These are phyloP conservation scores for Lunasporangiospora selenospora DNA, from an alignment of 192 early-diverging fungal species.

Conservation along the genomic window DNA sequence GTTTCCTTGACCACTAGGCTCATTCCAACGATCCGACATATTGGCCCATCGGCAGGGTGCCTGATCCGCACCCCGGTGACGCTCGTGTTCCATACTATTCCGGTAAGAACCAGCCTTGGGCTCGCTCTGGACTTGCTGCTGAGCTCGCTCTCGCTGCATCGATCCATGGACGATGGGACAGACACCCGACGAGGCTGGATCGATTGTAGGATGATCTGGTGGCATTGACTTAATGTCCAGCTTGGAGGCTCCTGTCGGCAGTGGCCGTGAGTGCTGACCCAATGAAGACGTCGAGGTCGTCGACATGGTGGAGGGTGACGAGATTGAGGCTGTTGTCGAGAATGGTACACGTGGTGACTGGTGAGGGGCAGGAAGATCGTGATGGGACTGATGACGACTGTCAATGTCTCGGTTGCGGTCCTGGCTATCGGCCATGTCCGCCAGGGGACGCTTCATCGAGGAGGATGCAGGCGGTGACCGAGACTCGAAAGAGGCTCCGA, in stretches of 20 bases:
- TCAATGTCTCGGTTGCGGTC: constrained; percentile 44
- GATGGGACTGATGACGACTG: constrained; percentile 40
- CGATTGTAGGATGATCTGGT: constrained; percentile 40
- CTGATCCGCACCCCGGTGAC: no score
- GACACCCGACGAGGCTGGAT: constrained; percentile 25
- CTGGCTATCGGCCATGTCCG: constrained; percentile 46
- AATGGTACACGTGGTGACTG: no score
- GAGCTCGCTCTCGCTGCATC: constrained; percentile 24
- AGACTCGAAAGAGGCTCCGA: constrained; percentile 42
- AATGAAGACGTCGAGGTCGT: not conserved
- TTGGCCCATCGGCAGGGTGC: constrained; percentile 28
- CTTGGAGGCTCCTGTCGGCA: constrained; percentile 17
- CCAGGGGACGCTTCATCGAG: constrained; percentile 41
- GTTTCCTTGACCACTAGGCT: constrained; percentile 19
- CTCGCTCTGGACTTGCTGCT: constrained; percentile 2
- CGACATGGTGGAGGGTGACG: constrained; percentile 1
- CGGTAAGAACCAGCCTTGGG: not conserved
- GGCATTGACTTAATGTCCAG: constrained; percentile 38
- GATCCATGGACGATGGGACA: constrained; percentile 45
- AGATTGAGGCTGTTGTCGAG: not conserved
- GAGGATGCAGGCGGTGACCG: constrained; percentile 24
- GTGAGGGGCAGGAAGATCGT: constrained; percentile 37
- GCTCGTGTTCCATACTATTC: not conserved
- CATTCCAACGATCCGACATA: constrained; percentile 32
- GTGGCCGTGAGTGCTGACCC: not conserved